Evolutionary conservation across 140 eudicot species (phyloP).

Genomic region (Oenanthe javanica): DNA sequence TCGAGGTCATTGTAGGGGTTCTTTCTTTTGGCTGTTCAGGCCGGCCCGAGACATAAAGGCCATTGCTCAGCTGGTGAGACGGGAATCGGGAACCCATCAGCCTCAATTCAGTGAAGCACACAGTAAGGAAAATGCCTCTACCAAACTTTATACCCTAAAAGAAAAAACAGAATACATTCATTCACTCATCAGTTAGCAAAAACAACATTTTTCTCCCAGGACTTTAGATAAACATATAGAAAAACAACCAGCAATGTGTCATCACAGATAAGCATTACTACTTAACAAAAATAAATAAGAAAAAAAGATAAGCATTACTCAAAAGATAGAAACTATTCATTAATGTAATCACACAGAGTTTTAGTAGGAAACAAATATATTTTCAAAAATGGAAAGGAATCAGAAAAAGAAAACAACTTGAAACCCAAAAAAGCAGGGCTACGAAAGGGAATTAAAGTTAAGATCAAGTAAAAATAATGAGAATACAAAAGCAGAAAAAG

Average conservation of each 20-base stretch:
- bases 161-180: background rate
- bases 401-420: background rate
- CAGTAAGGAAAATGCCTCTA: background rate
- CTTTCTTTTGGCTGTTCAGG: conserved; percentile 86
- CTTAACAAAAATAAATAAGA: background rate
- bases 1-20: conserved; percentile 70
- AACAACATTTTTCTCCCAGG: background rate
- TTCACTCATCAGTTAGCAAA: background rate
- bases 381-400: background rate
- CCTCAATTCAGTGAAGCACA: background rate
- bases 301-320: background rate
- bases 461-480: background rate
- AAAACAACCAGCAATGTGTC: too few relatives aligned
- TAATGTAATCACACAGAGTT: background rate
- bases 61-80: conserved; percentile 80
- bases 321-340: background rate
- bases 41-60: conserved; percentile 81
- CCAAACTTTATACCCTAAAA: background rate
- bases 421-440: background rate
- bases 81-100: conserved; percentile 77
- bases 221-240: background rate
- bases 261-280: background rate
- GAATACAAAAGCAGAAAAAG: background rate
- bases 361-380: background rate
- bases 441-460: background rate